phyloP scores from a whole-genome alignment of 305 asterid genomes.

The Ajuga reptans region DNA sequence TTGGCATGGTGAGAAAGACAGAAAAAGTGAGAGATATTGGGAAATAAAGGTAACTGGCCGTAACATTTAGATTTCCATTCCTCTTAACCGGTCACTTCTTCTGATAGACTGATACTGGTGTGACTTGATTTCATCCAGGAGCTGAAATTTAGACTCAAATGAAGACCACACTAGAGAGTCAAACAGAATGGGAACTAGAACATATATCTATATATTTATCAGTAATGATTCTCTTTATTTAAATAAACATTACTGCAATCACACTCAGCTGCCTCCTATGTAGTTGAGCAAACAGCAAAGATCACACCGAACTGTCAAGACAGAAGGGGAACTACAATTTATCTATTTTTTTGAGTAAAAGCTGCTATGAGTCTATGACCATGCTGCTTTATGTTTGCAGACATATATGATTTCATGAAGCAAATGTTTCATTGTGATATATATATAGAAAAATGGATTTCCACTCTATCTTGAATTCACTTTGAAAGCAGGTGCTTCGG shows the following conservation, averaged over 20 bases:
- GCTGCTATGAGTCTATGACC: background rate
- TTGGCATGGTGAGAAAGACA: background rate
- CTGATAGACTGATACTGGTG: background rate
- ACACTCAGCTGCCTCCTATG: background rate
- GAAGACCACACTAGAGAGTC: background rate
- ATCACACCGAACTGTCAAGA: background rate
- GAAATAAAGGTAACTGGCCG: background rate
- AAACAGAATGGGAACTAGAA: background rate
- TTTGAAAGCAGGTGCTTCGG: background rate
- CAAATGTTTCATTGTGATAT: background rate
- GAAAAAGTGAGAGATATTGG: background rate
- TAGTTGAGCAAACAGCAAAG: background rate
- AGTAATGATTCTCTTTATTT: background rate
- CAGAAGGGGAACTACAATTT: background rate
- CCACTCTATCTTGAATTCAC: background rate
- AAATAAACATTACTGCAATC: background rate
- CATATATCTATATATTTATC: background rate
- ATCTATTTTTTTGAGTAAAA: background rate
- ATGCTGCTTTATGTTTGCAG: background rate
- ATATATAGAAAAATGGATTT: background rate
- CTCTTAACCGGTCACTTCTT: background rate
- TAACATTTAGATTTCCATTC: background rate
- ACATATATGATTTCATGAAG: background rate
- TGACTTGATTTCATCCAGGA: background rate
- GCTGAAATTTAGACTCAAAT: conserved; percentile 1